Percentiles rank a stretch among this genome's conserved stretches.
phyloP scores from a whole-genome alignment of 2,329 filamentous ascomycete genomes.

The Endocalyx cinctus region DNA sequence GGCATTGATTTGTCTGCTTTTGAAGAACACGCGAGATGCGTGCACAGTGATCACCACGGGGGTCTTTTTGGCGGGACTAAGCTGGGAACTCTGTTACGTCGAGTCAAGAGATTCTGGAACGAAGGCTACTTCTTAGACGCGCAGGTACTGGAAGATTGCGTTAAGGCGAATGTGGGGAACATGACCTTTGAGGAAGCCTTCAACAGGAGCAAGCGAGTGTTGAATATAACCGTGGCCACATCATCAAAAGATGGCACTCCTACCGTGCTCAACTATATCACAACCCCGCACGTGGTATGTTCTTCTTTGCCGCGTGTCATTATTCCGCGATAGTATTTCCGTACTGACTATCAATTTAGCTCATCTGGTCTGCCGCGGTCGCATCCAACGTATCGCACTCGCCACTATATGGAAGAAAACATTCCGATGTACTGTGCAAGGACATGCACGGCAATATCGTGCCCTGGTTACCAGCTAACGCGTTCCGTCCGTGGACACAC shows the following conservation, averaged over 20 bases:
- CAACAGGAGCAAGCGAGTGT: conserved; percentile 72
- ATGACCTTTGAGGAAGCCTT: conserved; percentile 93
- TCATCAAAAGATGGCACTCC: conserved; percentile 71
- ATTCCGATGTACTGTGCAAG: conserved; percentile 69
- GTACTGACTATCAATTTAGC: conserved; percentile 36
- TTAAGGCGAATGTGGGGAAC: conserved; percentile 80
- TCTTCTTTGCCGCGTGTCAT: neutral
- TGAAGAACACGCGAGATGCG: conserved; percentile 35
- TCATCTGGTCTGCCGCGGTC: conserved; percentile 76
- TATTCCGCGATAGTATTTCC: no score
- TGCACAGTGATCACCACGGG: conserved; percentile 23
- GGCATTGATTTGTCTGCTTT: conserved; percentile 83
- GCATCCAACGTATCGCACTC: conserved; percentile 67
- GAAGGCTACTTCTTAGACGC: conserved; percentile 85
- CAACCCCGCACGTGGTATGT: conserved; percentile 85
- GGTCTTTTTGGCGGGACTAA: conserved; percentile 36
- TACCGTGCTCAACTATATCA: conserved; percentile 85
- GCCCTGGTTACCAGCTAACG: conserved; percentile 65
- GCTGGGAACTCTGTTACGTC: conserved; percentile 59
- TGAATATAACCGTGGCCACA: conserved; percentile 88
- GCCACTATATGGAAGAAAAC: conserved; percentile 60
- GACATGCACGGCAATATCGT: conserved; percentile 67
- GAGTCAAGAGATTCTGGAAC: conserved; percentile 62
- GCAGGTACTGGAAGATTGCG: conserved; percentile 75
- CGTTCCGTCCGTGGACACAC: conserved; percentile 65